Conservation (phyloP, 805 yeast species). For the Suhomyces xylopsoci region DNA sequence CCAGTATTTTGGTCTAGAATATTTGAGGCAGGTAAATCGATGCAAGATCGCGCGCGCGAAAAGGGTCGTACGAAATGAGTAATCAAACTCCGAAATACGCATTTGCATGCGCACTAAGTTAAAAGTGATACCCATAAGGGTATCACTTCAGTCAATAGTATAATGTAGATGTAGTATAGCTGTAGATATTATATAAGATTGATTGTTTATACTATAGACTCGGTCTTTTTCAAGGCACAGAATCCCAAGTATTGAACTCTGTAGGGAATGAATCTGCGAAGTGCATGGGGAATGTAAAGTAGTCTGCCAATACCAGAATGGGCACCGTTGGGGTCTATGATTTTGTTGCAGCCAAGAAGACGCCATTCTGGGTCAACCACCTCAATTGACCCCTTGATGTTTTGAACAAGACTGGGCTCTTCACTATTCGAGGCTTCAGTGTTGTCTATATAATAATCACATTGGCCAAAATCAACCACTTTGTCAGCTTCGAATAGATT, state of each 20-base stretch:
- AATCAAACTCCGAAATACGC: background rate
- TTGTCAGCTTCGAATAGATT: conserved; percentile 65
- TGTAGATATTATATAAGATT: too few species aligned
- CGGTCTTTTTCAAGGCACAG: conserved; percentile 40
- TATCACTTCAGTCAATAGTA: too few species aligned
- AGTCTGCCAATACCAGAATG: conserved; percentile 55
- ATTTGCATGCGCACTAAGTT: background rate
- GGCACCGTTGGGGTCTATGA: conserved; percentile 52
- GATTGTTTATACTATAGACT: background rate
- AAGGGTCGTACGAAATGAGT: background rate
- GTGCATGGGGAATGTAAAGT: conserved; percentile 45
- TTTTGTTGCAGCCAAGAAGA: conserved; percentile 42
- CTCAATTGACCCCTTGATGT: conserved; percentile 12
- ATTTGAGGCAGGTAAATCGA: background rate
- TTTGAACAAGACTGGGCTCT: conserved; percentile 30
- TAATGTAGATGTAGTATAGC: too few species aligned
- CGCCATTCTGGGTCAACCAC: conserved; percentile 43
- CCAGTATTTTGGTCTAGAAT: background rate
- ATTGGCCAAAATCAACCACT: conserved; percentile 45
- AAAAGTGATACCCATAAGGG: too few species aligned
- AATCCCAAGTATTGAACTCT: conserved; percentile 48
- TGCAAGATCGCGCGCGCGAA: background rate
- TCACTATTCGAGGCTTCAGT: conserved; percentile 45
- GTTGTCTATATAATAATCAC: conserved; percentile 74
- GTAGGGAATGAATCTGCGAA: conserved; percentile 25